Percentiles rank a stretch among this genome's conserved stretches.
Conservation (phyloP, 345 rosid genomes). For the Lepidium sativum region DNA sequence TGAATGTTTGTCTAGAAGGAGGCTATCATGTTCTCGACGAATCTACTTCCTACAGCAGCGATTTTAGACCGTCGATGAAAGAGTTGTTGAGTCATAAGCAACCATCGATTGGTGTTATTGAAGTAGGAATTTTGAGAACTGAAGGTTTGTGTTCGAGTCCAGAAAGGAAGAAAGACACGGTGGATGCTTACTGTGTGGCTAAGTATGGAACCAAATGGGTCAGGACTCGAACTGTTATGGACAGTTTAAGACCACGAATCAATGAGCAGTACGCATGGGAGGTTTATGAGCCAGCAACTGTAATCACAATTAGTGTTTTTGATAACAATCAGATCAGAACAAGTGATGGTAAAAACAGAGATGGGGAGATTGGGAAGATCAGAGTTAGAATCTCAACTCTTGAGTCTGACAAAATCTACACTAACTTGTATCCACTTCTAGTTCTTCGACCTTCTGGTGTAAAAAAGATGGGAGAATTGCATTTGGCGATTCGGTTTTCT, state of each 20-base stretch:
- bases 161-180: conserved; percentile 63
- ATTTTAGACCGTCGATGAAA: conserved; percentile 85
- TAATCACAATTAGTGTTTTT: conserved; percentile 75
- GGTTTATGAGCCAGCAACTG: conserved; percentile 87
- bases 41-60: conserved; percentile 87
- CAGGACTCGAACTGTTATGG: conserved; percentile 69
- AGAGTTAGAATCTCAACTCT: conserved; percentile 81
- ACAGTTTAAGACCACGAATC: conserved; percentile 65
- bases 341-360: conserved; percentile 33
- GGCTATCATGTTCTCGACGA: conserved; percentile 96
- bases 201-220: conserved; percentile 96
- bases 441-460: conserved; percentile 76
- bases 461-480: conserved; percentile 90
- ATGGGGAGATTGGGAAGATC: conserved; percentile 66
- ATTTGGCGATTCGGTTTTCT: conserved; percentile 79
- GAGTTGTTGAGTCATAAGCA: conserved; percentile 51
- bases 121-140: conserved; percentile 70
- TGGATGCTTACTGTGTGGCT: conserved; percentile 96
- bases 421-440: conserved; percentile 72
- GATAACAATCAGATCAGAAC: conserved; percentile 64
- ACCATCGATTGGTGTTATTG: conserved; percentile 66
- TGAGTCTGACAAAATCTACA: conserved; percentile 70
- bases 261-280: conserved; percentile 99
- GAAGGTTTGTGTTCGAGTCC: conserved; percentile 62
- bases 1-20: conserved; percentile 75